Evolutionary conservation across 495 filamentous ascomycete genomes (phyloP).

Genomic region (Neurospora sp.): DNA sequence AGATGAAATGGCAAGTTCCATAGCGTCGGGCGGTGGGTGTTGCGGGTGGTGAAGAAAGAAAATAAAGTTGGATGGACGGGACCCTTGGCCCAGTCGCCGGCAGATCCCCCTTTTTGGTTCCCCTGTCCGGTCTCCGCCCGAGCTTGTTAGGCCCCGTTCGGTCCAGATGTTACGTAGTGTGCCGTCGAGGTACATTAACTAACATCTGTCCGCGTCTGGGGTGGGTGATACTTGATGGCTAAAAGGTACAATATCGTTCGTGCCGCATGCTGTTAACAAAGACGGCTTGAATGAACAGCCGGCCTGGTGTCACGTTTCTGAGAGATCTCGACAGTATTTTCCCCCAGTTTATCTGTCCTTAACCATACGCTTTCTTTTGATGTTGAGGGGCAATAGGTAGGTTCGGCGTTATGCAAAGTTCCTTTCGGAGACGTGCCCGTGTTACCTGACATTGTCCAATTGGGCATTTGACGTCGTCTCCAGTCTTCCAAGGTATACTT

Average conservation of each 20-base stretch:
- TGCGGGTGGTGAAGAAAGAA: neutral
- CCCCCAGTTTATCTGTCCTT: neutral
- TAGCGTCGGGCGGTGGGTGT: neutral
- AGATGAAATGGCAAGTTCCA: neutral
- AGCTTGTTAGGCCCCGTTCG: neutral
- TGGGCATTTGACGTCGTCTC: neutral
- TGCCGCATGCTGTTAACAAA: neutral
- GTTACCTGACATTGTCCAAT: constrained; percentile 13
- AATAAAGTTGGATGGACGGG: neutral
- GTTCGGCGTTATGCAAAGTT: neutral
- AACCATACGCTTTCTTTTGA: neutral
- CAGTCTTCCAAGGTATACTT: neutral
- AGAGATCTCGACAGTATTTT: neutral
- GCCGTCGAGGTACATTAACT: neutral
- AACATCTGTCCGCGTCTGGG: neutral
- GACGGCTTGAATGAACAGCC: neutral
- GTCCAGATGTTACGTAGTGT: neutral
- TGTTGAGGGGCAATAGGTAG: neutral
- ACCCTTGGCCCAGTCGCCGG: neutral
- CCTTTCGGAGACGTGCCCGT: neutral
- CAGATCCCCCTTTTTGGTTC: neutral
- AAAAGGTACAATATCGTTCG: neutral
- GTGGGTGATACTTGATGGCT: neutral
- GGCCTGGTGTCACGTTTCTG: neutral
- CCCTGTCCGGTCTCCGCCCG: neutral